Evolutionary conservation across 345 rosid genomes (phyloP).

Genomic region (Clarkia xantiana): DNA sequence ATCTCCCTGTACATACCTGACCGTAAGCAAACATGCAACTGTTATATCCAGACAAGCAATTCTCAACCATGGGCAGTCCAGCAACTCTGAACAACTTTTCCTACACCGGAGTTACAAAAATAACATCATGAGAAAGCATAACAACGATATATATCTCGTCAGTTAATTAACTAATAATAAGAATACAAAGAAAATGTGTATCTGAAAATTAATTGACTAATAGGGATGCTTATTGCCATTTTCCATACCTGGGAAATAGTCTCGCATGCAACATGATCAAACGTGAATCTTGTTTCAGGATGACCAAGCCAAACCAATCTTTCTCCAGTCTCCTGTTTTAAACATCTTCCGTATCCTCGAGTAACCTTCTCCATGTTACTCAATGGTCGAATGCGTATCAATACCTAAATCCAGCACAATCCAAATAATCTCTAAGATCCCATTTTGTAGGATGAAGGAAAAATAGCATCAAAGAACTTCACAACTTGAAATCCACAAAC

Average conservation of each 20-base stretch:
- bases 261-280: slow-evolving; percentile 75
- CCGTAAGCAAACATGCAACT: slow-evolving; percentile 96
- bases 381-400: slow-evolving; percentile 74
- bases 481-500: no score
- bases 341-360: slow-evolving; percentile 53
- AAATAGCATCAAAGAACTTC: no score
- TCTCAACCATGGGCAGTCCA: slow-evolving; percentile 93
- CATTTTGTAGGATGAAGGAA: background rate
- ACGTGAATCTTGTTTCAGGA: slow-evolving; percentile 89
- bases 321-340: slow-evolving; percentile 70
- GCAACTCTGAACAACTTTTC: slow-evolving; percentile 61
- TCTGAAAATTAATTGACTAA: no score
- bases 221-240: no score
- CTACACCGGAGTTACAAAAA: slow-evolving; percentile 16
- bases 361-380: slow-evolving; percentile 45
- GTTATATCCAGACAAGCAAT: slow-evolving; percentile 87
- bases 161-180: no score
- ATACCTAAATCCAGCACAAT: slow-evolving; percentile 31
- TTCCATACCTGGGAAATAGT: slow-evolving; percentile 58
- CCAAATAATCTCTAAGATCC: background rate
- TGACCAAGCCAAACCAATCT: slow-evolving; percentile 72
- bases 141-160: no score
- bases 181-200: no score
- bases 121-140: no score
- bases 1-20: slow-evolving; percentile 35